Evolutionary conservation across 1,284 basidiomycete genomes (phyloP).

Genomic region (Athelia sp.): DNA sequence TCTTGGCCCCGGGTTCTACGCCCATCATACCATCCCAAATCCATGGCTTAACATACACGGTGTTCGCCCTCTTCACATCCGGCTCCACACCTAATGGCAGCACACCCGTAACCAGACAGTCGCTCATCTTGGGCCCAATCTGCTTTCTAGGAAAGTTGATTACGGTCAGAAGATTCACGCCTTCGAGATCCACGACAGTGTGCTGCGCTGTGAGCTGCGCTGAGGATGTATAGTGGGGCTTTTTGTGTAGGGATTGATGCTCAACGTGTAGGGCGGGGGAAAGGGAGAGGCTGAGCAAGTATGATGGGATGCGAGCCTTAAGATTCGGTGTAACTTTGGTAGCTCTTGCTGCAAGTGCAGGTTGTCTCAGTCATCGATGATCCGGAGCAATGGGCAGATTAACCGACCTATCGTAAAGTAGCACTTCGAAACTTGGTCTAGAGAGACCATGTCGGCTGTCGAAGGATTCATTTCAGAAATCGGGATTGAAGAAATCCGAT

Average conservation of each 20-base stretch:
- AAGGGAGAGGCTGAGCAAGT: not conserved
- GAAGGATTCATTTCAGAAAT: too few relatives aligned
- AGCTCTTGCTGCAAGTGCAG: not conserved
- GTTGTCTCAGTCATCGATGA: too few relatives aligned
- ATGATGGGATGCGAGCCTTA: not conserved
- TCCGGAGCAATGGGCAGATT: not conserved
- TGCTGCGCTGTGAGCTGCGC: not conserved
- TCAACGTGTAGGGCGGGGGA: not conserved
- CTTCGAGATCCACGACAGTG: not conserved
- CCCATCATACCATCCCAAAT: not conserved
- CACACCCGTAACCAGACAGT: not conserved
- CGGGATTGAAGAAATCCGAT: too few relatives aligned
- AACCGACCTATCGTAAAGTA: not conserved
- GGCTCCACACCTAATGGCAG: not conserved
- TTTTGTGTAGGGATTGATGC: not conserved
- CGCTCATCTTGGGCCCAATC: conserved; percentile 1
- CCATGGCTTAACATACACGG: not conserved
- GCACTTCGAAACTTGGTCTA: not conserved
- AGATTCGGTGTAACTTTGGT: not conserved
- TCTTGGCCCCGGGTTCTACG: not conserved
- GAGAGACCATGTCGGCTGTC: not conserved
- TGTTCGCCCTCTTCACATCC: not conserved
- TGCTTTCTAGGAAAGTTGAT: not conserved
- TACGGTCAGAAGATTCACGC: not conserved
- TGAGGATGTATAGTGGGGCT: not conserved